Base-by-base conservation (phyloP, 805 yeast species). In the Dipodascopsis uninucleata region DNA sequence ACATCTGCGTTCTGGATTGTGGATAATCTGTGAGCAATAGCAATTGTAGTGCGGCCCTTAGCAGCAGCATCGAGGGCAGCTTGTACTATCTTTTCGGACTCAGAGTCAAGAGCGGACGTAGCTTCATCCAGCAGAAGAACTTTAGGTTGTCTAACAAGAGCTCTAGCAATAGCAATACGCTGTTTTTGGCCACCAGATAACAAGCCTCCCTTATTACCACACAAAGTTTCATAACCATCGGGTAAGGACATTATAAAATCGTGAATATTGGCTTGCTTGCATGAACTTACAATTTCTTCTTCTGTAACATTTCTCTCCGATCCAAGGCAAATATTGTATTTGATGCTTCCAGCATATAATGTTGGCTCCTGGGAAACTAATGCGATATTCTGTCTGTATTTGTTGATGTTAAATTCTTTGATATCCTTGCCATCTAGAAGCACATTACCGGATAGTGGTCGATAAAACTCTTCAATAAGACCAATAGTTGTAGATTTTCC, bases 11-110 rank as follows among this genome's bases (percentile, higher is more conserved):
- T 70, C 39, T 67, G 61, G 49, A 79, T 78, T 0, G 85, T 78
- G 52, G 74, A 75, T 66, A 82, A 69, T 58, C 89, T 68, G 62
- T 82, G 89, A 7, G 89, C 89, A 63, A 82, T 81, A 59, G 87
- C 82, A 50, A 82, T 64, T 36, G 82, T 78, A 1, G 89, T 81
- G 56, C 87, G 77, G 22, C 76, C 67, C 7, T 63, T 45, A 49
- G 83, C 83, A 53, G 82, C 85, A 5, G 62, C 64, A 9, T 68
- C 68, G 45, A 78, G 78, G 3, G 87, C 81, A 6, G 66, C 52
- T 60, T 82, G 88, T 45, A 82, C 81, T 59, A 74, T 73, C 5
- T 77, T 66, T 62, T 82, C 89, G 1, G 88, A 82, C 57, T 73
- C 77, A 61, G 68, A 68, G 53, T 74, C 78, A 20, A 74, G 61